Percentiles rank a stretch among this genome's conserved stretches.
phyloP scores from a whole-genome alignment of 129 eudicot genomes.

The Pittosporum tobira region DNA sequence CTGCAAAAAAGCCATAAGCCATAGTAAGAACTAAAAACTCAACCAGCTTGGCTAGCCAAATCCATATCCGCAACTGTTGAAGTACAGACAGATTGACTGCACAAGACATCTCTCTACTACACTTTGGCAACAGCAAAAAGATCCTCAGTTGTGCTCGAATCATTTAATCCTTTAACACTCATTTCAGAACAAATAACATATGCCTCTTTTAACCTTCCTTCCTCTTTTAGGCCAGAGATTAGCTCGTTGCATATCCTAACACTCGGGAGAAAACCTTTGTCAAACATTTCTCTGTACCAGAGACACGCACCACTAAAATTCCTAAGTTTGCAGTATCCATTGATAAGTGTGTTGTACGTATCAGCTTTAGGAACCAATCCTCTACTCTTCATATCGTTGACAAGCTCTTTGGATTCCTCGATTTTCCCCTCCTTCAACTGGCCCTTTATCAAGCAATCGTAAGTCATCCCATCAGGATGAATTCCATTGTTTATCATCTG shows the following conservation, averaged over 20 bases:
- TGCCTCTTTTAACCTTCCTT: slow-evolving; percentile 13
- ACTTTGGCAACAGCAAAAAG: background rate
- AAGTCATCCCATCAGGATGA: slow-evolving; percentile 13
- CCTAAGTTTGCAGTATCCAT: slow-evolving; percentile 14
- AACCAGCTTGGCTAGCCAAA: no score
- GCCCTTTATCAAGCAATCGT: slow-evolving; percentile 18
- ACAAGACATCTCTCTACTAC: no score
- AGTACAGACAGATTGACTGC: no score
- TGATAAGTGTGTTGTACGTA: slow-evolving; percentile 9
- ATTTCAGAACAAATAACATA: slow-evolving; percentile 5
- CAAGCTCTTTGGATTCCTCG: slow-evolving; percentile 15
- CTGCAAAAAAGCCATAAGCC: background rate
- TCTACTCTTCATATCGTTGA: slow-evolving; percentile 13
- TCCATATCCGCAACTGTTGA: no score
- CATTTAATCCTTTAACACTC: background rate
- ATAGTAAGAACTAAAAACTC: no score
- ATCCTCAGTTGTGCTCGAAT: slow-evolving; percentile 2
- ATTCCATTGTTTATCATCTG: slow-evolving; percentile 16
- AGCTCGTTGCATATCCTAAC: slow-evolving; percentile 11
- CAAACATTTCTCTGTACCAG: slow-evolving; percentile 19
- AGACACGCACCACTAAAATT: slow-evolving; percentile 14
- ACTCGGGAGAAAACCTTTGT: slow-evolving; percentile 13
- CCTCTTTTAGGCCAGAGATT: slow-evolving; percentile 13
- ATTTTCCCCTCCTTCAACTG: slow-evolving; percentile 12
- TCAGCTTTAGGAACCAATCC: slow-evolving; percentile 15